A percentile compares a stretch with the other conserved stretches of the same genome.
phyloP scores from a whole-genome alignment of 2,329 filamentous ascomycete genomes.

The Alternaria brassicae region DNA sequence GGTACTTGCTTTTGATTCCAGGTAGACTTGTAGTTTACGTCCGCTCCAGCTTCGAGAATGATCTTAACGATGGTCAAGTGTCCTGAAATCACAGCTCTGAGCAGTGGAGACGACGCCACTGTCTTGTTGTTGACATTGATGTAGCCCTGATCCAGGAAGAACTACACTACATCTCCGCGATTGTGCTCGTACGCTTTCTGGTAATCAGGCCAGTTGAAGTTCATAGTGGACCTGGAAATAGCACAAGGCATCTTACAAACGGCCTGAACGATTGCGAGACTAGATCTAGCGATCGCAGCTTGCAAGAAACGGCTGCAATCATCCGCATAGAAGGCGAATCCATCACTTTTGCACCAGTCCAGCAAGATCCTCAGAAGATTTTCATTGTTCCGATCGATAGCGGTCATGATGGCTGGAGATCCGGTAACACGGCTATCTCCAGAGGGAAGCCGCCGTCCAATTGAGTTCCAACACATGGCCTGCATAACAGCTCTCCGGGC shows the following conservation, averaged over 20 bases:
- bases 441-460: too few relatives aligned
- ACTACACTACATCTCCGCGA: not conserved
- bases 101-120: not conserved
- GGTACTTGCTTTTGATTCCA: not conserved
- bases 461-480: too few relatives aligned
- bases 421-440: not conserved
- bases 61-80: not conserved
- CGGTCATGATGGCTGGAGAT: not conserved
- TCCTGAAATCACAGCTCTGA: not conserved
- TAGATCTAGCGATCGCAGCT: not conserved
- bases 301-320: not conserved
- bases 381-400: not conserved
- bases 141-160: not conserved
- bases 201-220: not conserved
- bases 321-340: not conserved
- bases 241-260: not conserved
- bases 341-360: not conserved
- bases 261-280: not conserved
- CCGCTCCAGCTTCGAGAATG: not conserved
- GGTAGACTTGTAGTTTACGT: not conserved
- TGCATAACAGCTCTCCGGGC: too few relatives aligned
- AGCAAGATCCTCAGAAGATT: not conserved
- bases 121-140: not conserved
- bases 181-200: not conserved
- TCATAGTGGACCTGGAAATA: accelerated